A percentile compares a stretch with the other conserved stretches of the same genome.
Evolutionary conservation across 441 rosid genomes (phyloP).

Genomic region (Sinapis alba): DNA sequence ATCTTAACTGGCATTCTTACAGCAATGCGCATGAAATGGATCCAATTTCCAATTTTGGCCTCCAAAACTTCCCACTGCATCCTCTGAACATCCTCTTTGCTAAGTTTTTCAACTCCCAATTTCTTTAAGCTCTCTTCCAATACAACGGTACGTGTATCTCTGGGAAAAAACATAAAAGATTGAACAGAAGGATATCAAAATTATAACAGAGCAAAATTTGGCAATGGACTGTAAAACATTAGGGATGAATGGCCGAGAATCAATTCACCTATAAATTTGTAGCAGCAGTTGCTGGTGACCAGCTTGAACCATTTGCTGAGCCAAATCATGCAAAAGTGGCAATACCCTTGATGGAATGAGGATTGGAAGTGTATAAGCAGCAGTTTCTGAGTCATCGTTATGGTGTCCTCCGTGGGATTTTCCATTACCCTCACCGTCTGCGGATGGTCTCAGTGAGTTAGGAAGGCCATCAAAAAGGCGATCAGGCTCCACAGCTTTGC

Average conservation of each 20-base stretch:
- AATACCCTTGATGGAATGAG: constrained; percentile 86
- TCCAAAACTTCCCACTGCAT: constrained; percentile 99
- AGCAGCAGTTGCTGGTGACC: constrained; percentile 81
- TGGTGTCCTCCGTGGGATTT: constrained; percentile 63
- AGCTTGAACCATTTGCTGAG: constrained; percentile 92
- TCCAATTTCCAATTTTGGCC: constrained; percentile 98
- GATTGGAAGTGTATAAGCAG: constrained; percentile 70
- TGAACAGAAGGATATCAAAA: constrained; percentile 15
- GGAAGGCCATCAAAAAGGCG: constrained; percentile 96
- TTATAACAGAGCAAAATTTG: not conserved
- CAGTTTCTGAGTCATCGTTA: constrained; percentile 55
- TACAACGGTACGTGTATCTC: constrained; percentile 84
- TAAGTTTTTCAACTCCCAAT: constrained; percentile 94
- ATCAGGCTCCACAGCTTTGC: constrained; percentile 96
- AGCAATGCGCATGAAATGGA: constrained; percentile 98
- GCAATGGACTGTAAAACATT: not conserved
- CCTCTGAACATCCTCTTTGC: constrained; percentile 96
- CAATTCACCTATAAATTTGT: constrained; percentile 68
- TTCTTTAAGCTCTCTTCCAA: constrained; percentile 88
- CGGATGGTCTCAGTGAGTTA: constrained; percentile 82
- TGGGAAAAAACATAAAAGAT: constrained; percentile 34
- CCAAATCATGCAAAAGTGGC: constrained; percentile 92
- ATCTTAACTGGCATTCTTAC: constrained; percentile 62
- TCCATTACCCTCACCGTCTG: constrained; percentile 58
- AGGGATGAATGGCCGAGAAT: constrained; percentile 9